phyloP scores from a whole-genome alignment of 495 filamentous ascomycete species.

The Podospora tetraspora region DNA sequence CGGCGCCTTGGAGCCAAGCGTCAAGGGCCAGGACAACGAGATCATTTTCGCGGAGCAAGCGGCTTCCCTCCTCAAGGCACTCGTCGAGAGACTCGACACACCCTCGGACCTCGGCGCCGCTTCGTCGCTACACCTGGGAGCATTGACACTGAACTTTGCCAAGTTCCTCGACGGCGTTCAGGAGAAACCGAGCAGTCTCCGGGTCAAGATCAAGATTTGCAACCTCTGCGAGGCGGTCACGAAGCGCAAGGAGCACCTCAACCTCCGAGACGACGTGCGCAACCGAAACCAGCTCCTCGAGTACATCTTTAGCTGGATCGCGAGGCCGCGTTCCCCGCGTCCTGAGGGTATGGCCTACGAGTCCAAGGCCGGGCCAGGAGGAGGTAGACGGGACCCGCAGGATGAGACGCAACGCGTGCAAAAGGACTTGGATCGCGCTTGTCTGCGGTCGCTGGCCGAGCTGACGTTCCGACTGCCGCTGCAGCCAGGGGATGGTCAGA shows the following conservation, averaged over 20 bases:
- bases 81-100: conserved; percentile 56
- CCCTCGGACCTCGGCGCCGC: conserved; percentile 53
- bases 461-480: conserved; percentile 59
- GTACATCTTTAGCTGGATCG: conserved; percentile 61
- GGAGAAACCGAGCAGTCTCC: conserved; percentile 47
- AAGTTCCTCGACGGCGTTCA: conserved; percentile 52
- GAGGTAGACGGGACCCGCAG: conserved; percentile 25
- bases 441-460: conserved; percentile 53
- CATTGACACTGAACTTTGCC: conserved; percentile 54
- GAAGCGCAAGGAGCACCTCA: conserved; percentile 60
- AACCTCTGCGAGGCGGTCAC: conserved; percentile 59
- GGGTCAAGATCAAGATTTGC: conserved; percentile 62
- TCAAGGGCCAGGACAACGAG: conserved; percentile 51
- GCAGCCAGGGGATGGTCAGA: conserved; percentile 57
- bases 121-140: conserved; percentile 54
- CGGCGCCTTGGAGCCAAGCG: conserved; percentile 43
- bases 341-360: conserved; percentile 17
- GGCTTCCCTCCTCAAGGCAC: conserved; percentile 53
- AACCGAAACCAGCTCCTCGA: conserved; percentile 60
- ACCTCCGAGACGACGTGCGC: conserved; percentile 59
- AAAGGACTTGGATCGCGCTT: conserved; percentile 58
- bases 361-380: conserved; percentile 1
- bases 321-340: conserved; percentile 45
- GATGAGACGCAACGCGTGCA: conserved; percentile 53
- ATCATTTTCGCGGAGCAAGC: conserved; percentile 62